Evolutionary conservation across 1,284 basidiomycete species (phyloP).

Genomic region (Calocybe gambosa): DNA sequence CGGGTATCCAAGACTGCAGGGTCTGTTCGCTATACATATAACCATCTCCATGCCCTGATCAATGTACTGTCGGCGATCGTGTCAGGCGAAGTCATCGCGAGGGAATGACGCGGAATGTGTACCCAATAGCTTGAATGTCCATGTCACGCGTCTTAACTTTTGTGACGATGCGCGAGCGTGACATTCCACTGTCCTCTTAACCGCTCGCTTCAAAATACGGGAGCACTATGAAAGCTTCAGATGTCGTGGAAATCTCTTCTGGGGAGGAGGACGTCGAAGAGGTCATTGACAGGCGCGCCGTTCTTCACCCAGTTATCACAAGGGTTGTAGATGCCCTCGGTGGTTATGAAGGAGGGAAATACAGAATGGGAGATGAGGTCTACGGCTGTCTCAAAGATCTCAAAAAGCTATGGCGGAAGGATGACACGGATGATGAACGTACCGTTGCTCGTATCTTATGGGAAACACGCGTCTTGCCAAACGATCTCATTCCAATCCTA

Average conservation of each 20-base stretch:
- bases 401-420: slow-evolving; percentile 91
- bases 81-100: too few species aligned
- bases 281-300: slow-evolving; percentile 36
- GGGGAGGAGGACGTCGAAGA: slow-evolving; percentile 20
- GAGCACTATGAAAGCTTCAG: slow-evolving; percentile 18
- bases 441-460: slow-evolving; percentile 90
- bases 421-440: slow-evolving; percentile 91
- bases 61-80: too few species aligned
- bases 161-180: slow-evolving; percentile 22
- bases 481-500: slow-evolving; percentile 84
- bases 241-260: slow-evolving; percentile 28
- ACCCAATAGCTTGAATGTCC: too few species aligned
- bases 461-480: slow-evolving; percentile 73
- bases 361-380: slow-evolving; percentile 81
- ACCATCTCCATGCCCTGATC: too few species aligned
- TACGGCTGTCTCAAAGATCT: slow-evolving; percentile 86
- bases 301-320: slow-evolving; percentile 61
- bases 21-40: too few species aligned
- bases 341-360: slow-evolving; percentile 60
- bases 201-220: background rate
- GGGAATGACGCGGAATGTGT: too few species aligned
- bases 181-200: slow-evolving; percentile 6
- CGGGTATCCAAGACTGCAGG: too few species aligned
- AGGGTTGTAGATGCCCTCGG: slow-evolving; percentile 73
- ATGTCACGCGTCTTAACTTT: background rate